These are phyloP conservation scores for Metschnikowia orientalis DNA, from an alignment of 805 yeast species.

Conservation along the genomic window DNA sequence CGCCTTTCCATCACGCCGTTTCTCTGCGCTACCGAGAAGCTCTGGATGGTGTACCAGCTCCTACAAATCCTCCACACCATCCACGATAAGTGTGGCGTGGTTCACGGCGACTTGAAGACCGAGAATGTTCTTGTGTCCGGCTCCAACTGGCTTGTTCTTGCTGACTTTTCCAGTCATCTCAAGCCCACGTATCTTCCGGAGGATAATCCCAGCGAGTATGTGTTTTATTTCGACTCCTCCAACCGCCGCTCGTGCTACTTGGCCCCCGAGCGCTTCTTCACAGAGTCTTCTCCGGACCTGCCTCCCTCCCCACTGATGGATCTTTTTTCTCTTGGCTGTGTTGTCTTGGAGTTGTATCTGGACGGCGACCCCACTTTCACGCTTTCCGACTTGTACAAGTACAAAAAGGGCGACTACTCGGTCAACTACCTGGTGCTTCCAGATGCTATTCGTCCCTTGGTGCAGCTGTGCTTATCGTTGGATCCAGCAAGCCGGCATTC, in stretches of 20 bases:
- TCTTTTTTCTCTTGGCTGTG: conserved; percentile 78
- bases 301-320: conserved; percentile 65
- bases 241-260: conserved; percentile 82
- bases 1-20: conserved; percentile 84
- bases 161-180: conserved; percentile 73
- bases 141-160: conserved; percentile 79
- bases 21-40: conserved; percentile 71
- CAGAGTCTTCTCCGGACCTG: conserved; percentile 16
- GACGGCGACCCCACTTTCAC: conserved; percentile 89
- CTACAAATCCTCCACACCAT: conserved; percentile 57
- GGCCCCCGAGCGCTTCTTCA: conserved; percentile 86
- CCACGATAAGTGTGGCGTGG: conserved; percentile 53
- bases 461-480: conserved; percentile 57
- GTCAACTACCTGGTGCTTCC: conserved; percentile 61
- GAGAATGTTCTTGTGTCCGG: conserved; percentile 85
- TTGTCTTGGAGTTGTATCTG: conserved; percentile 78
- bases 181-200: conserved; percentile 87
- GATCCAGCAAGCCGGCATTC: conserved; percentile 58
- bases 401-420: conserved; percentile 59
- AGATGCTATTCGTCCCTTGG: conserved; percentile 51
- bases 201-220: conserved; percentile 87
- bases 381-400: conserved; percentile 80
- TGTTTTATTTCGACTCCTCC: conserved; percentile 89
- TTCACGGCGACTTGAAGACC: conserved; percentile 88
- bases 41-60: conserved; percentile 80